phyloP scores from a whole-genome alignment of 352 stramenopile species.

The Phytophthora pluvialis region DNA sequence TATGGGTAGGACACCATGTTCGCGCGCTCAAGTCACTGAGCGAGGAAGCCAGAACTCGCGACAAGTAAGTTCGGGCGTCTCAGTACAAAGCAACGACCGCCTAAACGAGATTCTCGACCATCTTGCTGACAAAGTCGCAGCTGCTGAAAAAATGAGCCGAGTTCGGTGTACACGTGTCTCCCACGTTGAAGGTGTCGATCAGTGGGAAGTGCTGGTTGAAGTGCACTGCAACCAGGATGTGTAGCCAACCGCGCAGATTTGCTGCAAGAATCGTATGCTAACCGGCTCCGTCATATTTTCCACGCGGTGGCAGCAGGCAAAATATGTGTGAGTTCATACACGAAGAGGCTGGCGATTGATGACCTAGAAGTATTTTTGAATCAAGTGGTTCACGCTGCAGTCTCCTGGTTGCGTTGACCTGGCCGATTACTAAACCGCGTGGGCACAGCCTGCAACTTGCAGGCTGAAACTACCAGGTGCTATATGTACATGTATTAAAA shows the following conservation, averaged over 20 bases:
- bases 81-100: conserved; percentile 18
- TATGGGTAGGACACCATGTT: neutral
- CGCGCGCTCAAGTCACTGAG: conserved; percentile 1
- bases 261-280: conserved; percentile 29
- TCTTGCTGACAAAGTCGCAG: conserved; percentile 14
- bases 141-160: conserved; percentile 20
- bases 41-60: conserved; percentile 15
- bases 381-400: neutral
- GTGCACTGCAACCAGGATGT: conserved; percentile 29
- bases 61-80: conserved; percentile 19
- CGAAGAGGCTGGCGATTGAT: neutral
- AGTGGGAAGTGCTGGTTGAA: conserved; percentile 32
- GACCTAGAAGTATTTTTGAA: neutral
- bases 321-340: conserved; percentile 10
- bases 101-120: conserved; percentile 3
- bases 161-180: conserved; percentile 13
- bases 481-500: neutral
- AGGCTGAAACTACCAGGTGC: too few relatives aligned
- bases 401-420: conserved; percentile 3
- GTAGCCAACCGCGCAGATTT: conserved; percentile 21
- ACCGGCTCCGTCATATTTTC: conserved; percentile 34
- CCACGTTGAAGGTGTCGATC: conserved; percentile 27
- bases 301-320: neutral
- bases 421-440: conserved; percentile 8
- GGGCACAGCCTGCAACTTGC: neutral